Conservation (phyloP, 768 basidiomycete species). For the Agaricus bisporus region DNA sequence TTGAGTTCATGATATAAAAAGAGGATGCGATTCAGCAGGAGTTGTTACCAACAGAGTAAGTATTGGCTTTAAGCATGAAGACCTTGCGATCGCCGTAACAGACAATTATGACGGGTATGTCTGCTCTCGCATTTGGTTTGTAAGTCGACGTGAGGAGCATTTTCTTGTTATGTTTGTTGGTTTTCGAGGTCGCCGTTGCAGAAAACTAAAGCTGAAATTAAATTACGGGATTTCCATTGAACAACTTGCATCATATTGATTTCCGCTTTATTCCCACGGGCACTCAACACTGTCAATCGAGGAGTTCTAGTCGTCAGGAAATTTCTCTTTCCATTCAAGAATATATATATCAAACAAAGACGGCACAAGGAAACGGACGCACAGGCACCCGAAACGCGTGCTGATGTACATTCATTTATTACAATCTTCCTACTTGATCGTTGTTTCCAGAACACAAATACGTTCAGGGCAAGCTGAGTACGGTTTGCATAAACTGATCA, state of each 20-base stretch:
- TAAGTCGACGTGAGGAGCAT: constrained; percentile 6
- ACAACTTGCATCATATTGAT: neutral
- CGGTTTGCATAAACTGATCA: constrained; percentile 66
- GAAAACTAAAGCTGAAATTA: neutral
- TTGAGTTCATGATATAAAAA: neutral
- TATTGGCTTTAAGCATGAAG: constrained; percentile 5
- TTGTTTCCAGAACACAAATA: neutral
- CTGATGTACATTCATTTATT: neutral
- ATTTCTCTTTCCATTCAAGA: no score
- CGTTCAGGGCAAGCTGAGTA: constrained; percentile 53
- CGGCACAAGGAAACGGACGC: no score
- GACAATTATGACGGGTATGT: constrained; percentile 1
- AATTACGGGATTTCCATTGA: neutral
- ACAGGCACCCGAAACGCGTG: neutral
- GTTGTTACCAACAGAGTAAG: neutral
- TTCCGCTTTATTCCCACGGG: neutral
- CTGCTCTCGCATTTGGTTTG: neutral
- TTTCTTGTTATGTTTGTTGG: neutral
- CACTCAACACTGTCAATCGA: no score
- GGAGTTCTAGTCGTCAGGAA: no score
- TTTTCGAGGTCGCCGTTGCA: neutral
- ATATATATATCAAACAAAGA: no score
- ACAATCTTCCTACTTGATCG: neutral
- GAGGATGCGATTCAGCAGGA: neutral
- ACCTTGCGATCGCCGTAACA: constrained; percentile 1